phyloP scores from a whole-genome alignment of 495 filamentous ascomycete genomes.

The Amorphotheca resinae region DNA sequence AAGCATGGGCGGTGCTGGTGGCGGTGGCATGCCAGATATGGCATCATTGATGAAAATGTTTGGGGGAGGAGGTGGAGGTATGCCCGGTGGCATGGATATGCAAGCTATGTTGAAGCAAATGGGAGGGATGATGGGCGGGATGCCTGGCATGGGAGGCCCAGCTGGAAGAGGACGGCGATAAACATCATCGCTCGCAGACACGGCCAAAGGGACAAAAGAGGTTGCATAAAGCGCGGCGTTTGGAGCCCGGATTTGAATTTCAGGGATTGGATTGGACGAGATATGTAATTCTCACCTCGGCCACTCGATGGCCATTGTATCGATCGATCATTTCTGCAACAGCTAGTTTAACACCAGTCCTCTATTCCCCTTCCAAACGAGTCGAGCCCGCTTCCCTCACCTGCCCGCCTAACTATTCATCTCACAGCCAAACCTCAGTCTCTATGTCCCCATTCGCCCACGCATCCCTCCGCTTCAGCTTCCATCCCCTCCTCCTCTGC shows the following conservation, averaged over 20 bases:
- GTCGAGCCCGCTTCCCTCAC: slow-evolving; percentile 16
- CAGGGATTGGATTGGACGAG: neutral
- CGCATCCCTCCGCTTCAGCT: neutral
- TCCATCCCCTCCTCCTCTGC: neutral
- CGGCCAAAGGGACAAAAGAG: neutral
- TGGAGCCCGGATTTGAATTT: neutral
- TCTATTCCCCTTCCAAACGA: too few species aligned
- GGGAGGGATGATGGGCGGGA: slow-evolving; percentile 54
- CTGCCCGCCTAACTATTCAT: slow-evolving; percentile 38
- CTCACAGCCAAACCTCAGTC: slow-evolving; percentile 38
- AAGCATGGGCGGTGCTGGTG: slow-evolving; percentile 69
- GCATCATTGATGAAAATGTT: slow-evolving; percentile 77
- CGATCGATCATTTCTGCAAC: too few species aligned
- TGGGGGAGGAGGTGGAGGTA: slow-evolving; percentile 35
- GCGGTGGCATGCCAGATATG: slow-evolving; percentile 62
- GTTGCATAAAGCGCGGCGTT: slow-evolving; percentile 16
- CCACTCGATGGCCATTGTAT: neutral
- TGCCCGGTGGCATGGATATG: slow-evolving; percentile 63
- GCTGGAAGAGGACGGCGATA: slow-evolving; percentile 21
- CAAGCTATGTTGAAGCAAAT: slow-evolving; percentile 79
- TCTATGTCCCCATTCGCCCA: slow-evolving; percentile 27
- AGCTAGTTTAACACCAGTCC: too few species aligned
- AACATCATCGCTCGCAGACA: neutral
- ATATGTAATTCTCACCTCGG: neutral
- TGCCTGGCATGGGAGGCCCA: slow-evolving; percentile 26